Base-by-base conservation (phyloP, 2,329 filamentous ascomycete genomes). In the Verruconis gallopava region DNA sequence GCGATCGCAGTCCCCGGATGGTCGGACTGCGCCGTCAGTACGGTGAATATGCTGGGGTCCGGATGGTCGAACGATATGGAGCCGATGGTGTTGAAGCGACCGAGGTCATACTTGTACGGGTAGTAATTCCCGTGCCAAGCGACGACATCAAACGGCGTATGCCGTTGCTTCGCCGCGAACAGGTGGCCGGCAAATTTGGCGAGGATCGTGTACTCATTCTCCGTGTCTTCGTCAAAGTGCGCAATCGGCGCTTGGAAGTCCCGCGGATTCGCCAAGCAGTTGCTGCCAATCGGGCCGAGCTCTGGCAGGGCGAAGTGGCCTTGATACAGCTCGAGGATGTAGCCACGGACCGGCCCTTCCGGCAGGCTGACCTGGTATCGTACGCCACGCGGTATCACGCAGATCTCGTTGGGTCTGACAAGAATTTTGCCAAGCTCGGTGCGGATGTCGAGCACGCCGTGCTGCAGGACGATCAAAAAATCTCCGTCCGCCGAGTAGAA, bases 51-150 rank as follows among this genome's bases (percentile, higher is more conserved):
- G 47, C 72, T 78, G 0, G 82, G 82, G 54, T 88, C 82, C 1
- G 81, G 81, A 54, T 88, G 82, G 57, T 88, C 82, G 53, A 75
- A 84, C 5, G 75, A 80, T 49, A 84, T 76, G 42, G 70, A 76
- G 15, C 81, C 82, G 35, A 88, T 77, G 34, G 75, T 76, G 61
- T 79, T 81, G 68, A 85, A 88, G 21, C 80, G 75, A 19, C 78
- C 79, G 1, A 88, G 69, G 52, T 86, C 82, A 63, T 88, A 88
- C 61, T 88, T 88, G 70, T 77, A 85, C 0, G 82, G 82, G 46
- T 81, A 80, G 61, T 85, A 86, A 48, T 76, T 81, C 35, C 82
- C 82, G 54, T 88, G 81, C 81, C 81, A 88, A 3, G 77, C 80
- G 3, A 85, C 81, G 0, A 88, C 74, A 51, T 88, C 81, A 52